Conservation (phyloP, 768 basidiomycete species). For the Leucocoprinus leucothites region DNA sequence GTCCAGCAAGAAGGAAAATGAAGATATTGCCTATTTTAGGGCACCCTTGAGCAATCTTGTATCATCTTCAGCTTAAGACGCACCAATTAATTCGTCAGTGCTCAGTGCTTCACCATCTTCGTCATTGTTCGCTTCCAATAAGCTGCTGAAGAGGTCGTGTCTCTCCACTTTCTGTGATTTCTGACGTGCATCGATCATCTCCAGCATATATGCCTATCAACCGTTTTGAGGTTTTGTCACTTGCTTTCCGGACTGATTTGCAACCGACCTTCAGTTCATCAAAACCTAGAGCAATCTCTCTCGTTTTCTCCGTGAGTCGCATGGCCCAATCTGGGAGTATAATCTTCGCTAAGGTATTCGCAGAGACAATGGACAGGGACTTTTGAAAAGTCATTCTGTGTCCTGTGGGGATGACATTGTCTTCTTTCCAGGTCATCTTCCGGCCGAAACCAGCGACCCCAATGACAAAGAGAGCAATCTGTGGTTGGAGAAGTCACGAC, state of each 20-base stretch:
- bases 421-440: conserved; percentile 40
- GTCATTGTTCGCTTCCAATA: conserved; percentile 44
- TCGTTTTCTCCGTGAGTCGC: conserved; percentile 27
- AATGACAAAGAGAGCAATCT: conserved; percentile 53
- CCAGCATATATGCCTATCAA: conserved; percentile 35
- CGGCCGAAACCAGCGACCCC: conserved; percentile 44
- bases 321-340: conserved; percentile 33
- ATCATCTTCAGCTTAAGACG: not conserved
- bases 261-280: conserved; percentile 36
- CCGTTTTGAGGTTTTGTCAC: not conserved
- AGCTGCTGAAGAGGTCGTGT: conserved; percentile 47
- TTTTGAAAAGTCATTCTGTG: conserved; percentile 43
- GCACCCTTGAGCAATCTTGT: not conserved
- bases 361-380: conserved; percentile 36
- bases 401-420: conserved; percentile 30
- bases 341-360: conserved; percentile 26
- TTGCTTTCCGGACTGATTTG: too few species aligned
- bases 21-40: conserved; percentile 33
- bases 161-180: conserved; percentile 33
- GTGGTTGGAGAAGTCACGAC: not conserved
- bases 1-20: conserved; percentile 53
- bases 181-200: conserved; percentile 47
- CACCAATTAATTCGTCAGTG: conserved; percentile 38
- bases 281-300: conserved; percentile 31
- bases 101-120: conserved; percentile 27